These are phyloP conservation scores for Fulvia fulva DNA, from an alignment of 2,329 filamentous ascomycete species.

Conservation along the genomic window DNA sequence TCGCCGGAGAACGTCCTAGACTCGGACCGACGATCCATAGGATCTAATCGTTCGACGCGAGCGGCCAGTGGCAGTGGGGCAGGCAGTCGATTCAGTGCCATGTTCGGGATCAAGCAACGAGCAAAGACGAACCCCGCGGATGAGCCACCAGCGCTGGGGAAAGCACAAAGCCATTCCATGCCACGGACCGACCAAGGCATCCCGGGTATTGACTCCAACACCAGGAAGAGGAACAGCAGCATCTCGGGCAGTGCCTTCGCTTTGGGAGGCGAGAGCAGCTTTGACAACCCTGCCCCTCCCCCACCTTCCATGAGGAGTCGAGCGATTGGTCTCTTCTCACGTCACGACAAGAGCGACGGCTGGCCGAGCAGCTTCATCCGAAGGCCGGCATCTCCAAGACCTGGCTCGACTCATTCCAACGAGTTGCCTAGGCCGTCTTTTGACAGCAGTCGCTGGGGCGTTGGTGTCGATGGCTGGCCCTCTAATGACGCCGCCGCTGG, in stretches of 20 bases:
- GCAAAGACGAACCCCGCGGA: conserved; percentile 59
- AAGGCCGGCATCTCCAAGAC: conserved; percentile 53
- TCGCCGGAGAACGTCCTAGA: conserved; percentile 41
- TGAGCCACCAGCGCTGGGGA: conserved; percentile 59
- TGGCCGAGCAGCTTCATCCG: conserved; percentile 37
- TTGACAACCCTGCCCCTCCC: conserved; percentile 17
- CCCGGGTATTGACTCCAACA: conserved; percentile 29
- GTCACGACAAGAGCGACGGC: conserved; percentile 45
- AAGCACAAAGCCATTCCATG: conserved; percentile 72
- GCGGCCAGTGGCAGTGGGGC: conserved; percentile 36
- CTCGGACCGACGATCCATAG: conserved; percentile 45
- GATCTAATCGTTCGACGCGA: conserved; percentile 49
- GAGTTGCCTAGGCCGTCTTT: conserved; percentile 74
- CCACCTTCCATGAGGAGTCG: conserved; percentile 39
- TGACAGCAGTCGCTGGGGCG: conserved; percentile 58
- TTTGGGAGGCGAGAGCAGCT: conserved; percentile 27
- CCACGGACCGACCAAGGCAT: conserved; percentile 53
- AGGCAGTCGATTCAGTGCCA: conserved; percentile 50
- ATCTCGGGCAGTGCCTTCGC: conserved; percentile 45
- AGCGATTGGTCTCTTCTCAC: conserved; percentile 43
- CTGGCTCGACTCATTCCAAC: conserved; percentile 46
- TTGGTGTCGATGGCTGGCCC: conserved; percentile 27
- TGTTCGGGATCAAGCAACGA: conserved; percentile 55
- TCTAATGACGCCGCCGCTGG: conserved; percentile 27
- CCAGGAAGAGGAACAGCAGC: conserved; percentile 50